These are phyloP conservation scores for Fraxinus floribunda DNA, from an alignment of 305 asterid genomes.

Conservation along the genomic window DNA sequence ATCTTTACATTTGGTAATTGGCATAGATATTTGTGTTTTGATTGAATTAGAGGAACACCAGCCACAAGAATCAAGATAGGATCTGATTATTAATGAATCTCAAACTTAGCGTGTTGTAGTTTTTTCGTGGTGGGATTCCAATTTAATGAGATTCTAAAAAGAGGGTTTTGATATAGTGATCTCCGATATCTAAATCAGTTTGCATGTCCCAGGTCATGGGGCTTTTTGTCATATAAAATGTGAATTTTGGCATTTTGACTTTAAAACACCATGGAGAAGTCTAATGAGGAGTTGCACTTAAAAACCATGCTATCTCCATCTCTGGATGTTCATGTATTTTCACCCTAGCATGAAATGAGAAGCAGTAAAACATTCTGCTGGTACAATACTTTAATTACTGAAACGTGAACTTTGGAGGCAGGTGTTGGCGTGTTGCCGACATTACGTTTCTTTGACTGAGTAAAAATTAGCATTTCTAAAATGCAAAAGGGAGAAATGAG, in stretches of 20 bases:
- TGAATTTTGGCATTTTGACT: background rate
- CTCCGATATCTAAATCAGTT: background rate
- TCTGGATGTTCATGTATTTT: background rate
- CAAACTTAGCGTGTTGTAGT: background rate
- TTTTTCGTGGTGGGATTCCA: background rate
- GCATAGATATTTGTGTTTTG: background rate
- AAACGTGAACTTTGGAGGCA: background rate
- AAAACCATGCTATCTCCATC: background rate
- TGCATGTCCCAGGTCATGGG: background rate
- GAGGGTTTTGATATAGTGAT: background rate
- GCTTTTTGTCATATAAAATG: conserved; percentile 3
- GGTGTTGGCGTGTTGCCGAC: background rate
- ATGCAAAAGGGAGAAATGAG: background rate
- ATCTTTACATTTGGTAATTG: background rate
- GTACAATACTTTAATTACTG: background rate
- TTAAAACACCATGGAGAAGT: background rate
- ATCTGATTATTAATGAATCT: background rate
- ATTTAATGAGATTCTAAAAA: background rate
- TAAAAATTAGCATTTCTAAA: background rate
- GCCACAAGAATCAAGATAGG: background rate
- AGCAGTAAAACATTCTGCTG: background rate
- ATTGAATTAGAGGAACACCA: background rate
- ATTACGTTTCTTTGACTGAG: background rate
- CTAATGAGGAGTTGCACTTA: background rate
- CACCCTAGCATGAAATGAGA: background rate